Conservation (phyloP, 345 rosid species). For the Citrus mangshanensis region DNA sequence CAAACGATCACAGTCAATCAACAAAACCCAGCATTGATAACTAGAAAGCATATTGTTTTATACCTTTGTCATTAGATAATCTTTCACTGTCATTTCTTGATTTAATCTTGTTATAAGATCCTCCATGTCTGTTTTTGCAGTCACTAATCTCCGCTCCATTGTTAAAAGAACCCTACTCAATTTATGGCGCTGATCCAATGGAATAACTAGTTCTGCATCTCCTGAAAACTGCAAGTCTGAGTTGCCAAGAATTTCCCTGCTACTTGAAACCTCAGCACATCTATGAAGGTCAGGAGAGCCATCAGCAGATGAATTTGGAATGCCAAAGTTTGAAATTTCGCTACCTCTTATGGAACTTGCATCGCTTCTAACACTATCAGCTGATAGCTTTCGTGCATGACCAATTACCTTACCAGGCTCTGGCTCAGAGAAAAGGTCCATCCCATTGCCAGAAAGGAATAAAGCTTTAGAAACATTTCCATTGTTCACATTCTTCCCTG, state of each 20-base stretch:
- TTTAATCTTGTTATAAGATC: conserved; percentile 87
- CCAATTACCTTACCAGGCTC: conserved; percentile 46
- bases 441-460: conserved; percentile 46
- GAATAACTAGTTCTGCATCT: conserved; percentile 67
- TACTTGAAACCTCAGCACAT: conserved; percentile 43
- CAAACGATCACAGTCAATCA: conserved; percentile 1
- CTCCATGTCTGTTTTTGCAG: conserved; percentile 95
- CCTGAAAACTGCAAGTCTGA: conserved; percentile 38
- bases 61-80: conserved; percentile 88
- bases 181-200: conserved; percentile 77
- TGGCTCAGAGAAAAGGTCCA: conserved; percentile 60
- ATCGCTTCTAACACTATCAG: conserved; percentile 73
- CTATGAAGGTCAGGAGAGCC: conserved; percentile 54
- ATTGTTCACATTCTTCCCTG: conserved; percentile 43
- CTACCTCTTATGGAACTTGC: conserved; percentile 62
- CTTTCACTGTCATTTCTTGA: conserved; percentile 88
- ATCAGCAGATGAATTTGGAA: conserved; percentile 56
- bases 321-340: conserved; percentile 59
- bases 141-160: conserved; percentile 73
- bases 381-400: conserved; percentile 66
- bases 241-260: conserved; percentile 38
- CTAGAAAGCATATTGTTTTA: conserved; percentile 12
- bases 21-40: neutral
- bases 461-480: conserved; percentile 55
- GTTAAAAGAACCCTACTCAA: conserved; percentile 70